These are phyloP conservation scores for Cladosporium sp. DNA, from an alignment of 2,329 filamentous ascomycete species.

Conservation along the genomic window DNA sequence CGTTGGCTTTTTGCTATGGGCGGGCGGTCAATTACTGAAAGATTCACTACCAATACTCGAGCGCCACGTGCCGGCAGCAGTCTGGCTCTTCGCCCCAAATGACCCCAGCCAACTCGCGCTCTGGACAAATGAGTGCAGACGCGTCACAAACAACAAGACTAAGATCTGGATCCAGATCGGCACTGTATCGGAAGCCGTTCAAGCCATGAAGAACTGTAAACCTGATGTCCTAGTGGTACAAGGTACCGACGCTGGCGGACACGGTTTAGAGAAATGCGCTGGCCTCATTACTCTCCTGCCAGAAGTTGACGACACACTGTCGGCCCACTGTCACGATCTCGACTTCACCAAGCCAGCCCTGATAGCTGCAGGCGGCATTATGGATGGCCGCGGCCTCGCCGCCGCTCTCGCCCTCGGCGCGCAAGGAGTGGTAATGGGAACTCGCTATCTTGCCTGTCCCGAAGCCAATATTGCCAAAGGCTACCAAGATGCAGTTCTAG, in stretches of 20 bases:
- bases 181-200: conserved; percentile 56
- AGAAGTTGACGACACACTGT: conserved; percentile 54
- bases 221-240: conserved; percentile 63
- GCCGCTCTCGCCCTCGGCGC: conserved; percentile 57
- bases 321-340: conserved; percentile 25
- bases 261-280: conserved; percentile 57
- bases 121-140: conserved; percentile 37
- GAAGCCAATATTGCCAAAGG: conserved; percentile 51
- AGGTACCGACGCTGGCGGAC: conserved; percentile 64
- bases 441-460: conserved; percentile 58
- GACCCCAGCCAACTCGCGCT: conserved; percentile 39
- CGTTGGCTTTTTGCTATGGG: conserved; percentile 63
- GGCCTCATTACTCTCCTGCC: conserved; percentile 59
- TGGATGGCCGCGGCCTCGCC: conserved; percentile 56
- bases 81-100: conserved; percentile 67
- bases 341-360: conserved; percentile 38
- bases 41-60: conserved; percentile 53
- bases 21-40: conserved; percentile 42
- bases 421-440: conserved; percentile 60
- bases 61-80: conserved; percentile 53
- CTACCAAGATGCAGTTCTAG: conserved; percentile 50
- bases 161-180: conserved; percentile 64
- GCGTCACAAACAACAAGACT: conserved; percentile 38
- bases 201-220: conserved; percentile 48
- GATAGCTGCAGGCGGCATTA: conserved; percentile 62